These are phyloP conservation scores for Candida orba DNA, from an alignment of 805 yeast species.

Conservation along the genomic window DNA sequence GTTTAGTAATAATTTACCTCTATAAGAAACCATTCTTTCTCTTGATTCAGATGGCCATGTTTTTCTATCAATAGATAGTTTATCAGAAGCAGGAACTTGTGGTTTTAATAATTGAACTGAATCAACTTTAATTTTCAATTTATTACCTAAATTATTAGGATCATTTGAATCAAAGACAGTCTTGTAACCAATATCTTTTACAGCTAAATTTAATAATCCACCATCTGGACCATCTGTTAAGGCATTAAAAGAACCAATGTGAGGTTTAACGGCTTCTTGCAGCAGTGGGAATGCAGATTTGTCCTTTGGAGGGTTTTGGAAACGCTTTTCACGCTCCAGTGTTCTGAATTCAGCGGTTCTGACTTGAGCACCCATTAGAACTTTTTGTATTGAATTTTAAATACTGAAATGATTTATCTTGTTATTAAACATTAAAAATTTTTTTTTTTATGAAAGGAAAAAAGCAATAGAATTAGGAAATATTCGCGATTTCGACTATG, in stretches of 20 bases:
- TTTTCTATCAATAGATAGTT: conserved; percentile 67
- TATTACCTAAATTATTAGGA: conserved; percentile 70
- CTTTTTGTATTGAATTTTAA: too few relatives aligned
- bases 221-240: conserved; percentile 83
- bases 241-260: conserved; percentile 93
- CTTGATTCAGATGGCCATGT: conserved; percentile 83
- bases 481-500: background rate
- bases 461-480: background rate
- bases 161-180: conserved; percentile 79
- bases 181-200: conserved; percentile 80
- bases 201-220: conserved; percentile 79
- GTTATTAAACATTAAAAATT: background rate
- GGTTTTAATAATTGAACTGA: conserved; percentile 86
- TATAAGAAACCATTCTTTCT: conserved; percentile 80
- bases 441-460: background rate
- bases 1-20: conserved; percentile 70
- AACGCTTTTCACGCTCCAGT: conserved; percentile 79
- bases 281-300: conserved; percentile 75
- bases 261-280: conserved; percentile 88
- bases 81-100: conserved; percentile 60
- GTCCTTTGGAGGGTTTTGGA: conserved; percentile 84
- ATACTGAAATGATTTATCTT: too few relatives aligned
- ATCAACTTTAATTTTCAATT: conserved; percentile 76
- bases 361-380: conserved; percentile 18
- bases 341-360: conserved; percentile 51